Percentiles rank a stretch among this genome's conserved stretches.
Conservation (phyloP, 371 early-diverging fungal genomes). For the Sporodiniella umbellata region DNA sequence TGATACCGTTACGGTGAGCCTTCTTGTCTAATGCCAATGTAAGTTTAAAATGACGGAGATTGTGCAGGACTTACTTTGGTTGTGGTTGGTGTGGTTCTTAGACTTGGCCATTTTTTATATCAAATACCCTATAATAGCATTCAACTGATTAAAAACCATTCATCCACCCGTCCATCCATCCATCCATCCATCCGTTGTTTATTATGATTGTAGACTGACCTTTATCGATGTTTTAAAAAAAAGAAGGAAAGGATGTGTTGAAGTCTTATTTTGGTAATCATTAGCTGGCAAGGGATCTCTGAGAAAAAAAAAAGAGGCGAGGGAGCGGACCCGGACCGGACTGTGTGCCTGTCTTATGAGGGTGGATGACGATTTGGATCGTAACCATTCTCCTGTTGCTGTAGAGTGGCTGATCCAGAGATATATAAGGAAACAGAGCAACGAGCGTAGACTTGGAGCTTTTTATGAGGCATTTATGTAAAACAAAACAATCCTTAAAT, state of each 20-base stretch:
- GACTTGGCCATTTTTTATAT: conserved; percentile 52
- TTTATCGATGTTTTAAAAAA: conserved; percentile 1
- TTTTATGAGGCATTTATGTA: too few species aligned
- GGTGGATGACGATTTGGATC: too few species aligned
- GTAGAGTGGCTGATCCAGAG: too few species aligned
- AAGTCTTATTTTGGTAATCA: not conserved
- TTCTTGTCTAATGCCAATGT: conserved; percentile 67
- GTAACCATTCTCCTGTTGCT: too few species aligned
- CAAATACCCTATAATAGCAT: too few species aligned
- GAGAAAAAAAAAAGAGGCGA: not conserved
- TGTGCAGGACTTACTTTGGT: conserved; percentile 73
- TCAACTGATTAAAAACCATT: not conserved
- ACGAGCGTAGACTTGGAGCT: too few species aligned
- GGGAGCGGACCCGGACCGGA: not conserved
- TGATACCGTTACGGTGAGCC: conserved; percentile 98
- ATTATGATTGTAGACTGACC: not conserved
- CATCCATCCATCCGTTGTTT: not conserved
- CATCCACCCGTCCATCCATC: too few species aligned
- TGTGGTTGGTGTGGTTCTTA: conserved; percentile 99
- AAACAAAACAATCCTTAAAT: too few species aligned
- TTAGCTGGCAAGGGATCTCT: not conserved
- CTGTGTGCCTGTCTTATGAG: not conserved
- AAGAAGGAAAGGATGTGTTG: not conserved
- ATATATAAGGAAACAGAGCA: too few species aligned
- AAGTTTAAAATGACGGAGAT: not conserved